Percentiles rank a stretch among this genome's conserved stretches.
phyloP scores from a whole-genome alignment of 2,329 filamentous ascomycete species.

The Xylariaceae sp. region DNA sequence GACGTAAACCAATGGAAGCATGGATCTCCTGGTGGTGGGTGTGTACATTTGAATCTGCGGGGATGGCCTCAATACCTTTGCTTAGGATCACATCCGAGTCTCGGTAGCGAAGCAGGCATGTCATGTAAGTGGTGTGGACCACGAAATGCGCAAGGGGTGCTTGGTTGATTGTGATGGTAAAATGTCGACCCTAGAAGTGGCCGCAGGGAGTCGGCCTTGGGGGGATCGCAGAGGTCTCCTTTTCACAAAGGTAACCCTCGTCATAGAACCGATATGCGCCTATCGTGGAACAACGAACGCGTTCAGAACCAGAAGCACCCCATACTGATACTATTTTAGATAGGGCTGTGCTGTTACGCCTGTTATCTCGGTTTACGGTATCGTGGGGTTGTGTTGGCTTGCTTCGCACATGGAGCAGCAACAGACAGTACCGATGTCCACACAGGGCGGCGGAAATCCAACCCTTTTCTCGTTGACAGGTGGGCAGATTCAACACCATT shows the following conservation, averaged over 20 bases:
- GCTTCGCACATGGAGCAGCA: conserved; percentile 1
- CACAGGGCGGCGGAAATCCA: not conserved
- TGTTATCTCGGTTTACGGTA: conserved; percentile 10
- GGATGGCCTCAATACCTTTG: conserved; percentile 27
- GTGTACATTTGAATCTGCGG: conserved; percentile 32
- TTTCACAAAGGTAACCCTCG: conserved; percentile 28
- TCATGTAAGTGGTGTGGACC: conserved; percentile 29
- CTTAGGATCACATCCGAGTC: conserved; percentile 32
- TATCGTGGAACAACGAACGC: conserved; percentile 13
- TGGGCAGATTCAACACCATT: conserved; percentile 1
- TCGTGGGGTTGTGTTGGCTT: conserved; percentile 1
- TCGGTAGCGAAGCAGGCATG: conserved; percentile 31
- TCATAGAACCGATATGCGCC: conserved; percentile 18
- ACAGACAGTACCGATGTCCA: conserved; percentile 9
- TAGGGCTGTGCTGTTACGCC: conserved; percentile 10
- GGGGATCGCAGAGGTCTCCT: conserved; percentile 25
- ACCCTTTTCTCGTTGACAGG: not conserved
- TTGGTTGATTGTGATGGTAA: conserved; percentile 27
- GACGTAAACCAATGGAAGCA: conserved; percentile 37
- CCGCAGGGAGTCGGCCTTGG: conserved; percentile 26
- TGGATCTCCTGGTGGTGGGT: conserved; percentile 31
- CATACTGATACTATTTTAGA: conserved; percentile 8
- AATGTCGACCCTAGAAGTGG: conserved; percentile 25
- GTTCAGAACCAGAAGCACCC: conserved; percentile 6
- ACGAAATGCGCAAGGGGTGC: conserved; percentile 29